Conservation (phyloP, 1,284 basidiomycete species). For the Irpex sp. region DNA sequence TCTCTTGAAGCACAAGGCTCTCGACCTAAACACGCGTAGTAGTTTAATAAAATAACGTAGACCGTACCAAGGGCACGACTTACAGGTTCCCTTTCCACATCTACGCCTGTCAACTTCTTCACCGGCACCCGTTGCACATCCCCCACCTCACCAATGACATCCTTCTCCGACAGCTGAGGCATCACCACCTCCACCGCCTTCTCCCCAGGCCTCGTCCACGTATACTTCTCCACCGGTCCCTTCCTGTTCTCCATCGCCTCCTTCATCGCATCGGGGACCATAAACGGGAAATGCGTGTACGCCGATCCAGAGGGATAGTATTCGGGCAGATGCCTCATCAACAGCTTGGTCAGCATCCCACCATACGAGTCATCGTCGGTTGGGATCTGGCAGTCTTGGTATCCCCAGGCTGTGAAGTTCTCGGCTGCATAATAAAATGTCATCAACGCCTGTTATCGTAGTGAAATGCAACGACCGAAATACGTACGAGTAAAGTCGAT, state of each 20-base stretch:
- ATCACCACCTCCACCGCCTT: neutral
- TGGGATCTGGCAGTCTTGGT: slow-evolving; percentile 63
- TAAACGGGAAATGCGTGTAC: slow-evolving; percentile 70
- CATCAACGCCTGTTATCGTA: slow-evolving; percentile 12
- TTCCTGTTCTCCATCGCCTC: slow-evolving; percentile 27
- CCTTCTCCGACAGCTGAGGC: neutral
- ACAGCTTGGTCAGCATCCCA: slow-evolving; percentile 63
- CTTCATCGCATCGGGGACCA: slow-evolving; percentile 49
- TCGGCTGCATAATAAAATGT: slow-evolving; percentile 37
- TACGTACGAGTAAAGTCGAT: slow-evolving; percentile 56
- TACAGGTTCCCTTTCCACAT: neutral
- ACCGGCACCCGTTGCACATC: neutral
- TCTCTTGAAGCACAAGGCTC: neutral
- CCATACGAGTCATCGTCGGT: slow-evolving; percentile 64
- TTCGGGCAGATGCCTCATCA: slow-evolving; percentile 66
- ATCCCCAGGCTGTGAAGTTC: slow-evolving; percentile 78
- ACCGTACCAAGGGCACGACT: neutral
- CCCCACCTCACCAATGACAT: neutral
- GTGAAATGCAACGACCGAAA: slow-evolving; percentile 36
- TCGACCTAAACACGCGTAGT: too few relatives aligned
- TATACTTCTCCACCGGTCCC: slow-evolving; percentile 39
- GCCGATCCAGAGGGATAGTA: slow-evolving; percentile 57
- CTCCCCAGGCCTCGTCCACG: slow-evolving; percentile 36
- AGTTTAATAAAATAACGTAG: too few relatives aligned
- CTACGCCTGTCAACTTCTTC: neutral